Evolutionary conservation across 371 early-diverging fungal species (phyloP).

Genomic region (Parasitella parasitica): DNA sequence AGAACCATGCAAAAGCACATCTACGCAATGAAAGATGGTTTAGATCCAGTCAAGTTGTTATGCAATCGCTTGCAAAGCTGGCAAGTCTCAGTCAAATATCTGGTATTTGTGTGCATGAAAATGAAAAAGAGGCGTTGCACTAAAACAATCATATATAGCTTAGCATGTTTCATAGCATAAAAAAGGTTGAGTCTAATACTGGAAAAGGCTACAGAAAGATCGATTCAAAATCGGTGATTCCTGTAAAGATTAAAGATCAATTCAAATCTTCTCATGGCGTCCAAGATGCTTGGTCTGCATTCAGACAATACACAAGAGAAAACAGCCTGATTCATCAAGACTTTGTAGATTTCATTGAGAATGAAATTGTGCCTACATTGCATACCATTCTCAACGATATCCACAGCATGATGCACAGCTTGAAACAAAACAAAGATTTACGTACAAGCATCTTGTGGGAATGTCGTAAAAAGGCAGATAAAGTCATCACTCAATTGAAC

Average conservation of each 20-base stretch:
- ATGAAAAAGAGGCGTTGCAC: not conserved
- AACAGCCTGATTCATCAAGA: constrained; percentile 27
- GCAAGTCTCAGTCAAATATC: constrained; percentile 22
- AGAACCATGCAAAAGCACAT: constrained; percentile 26
- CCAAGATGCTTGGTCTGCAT: constrained; percentile 27
- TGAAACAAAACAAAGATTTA: constrained; percentile 10
- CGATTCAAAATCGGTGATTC: constrained; percentile 16
- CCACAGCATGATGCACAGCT: constrained; percentile 3
- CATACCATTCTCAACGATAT: constrained; percentile 21
- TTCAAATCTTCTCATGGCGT: constrained; percentile 27
- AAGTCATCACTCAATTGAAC: constrained; percentile 16
- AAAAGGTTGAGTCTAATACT: constrained; percentile 16
- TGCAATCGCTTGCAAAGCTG: constrained; percentile 11
- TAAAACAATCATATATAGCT: not conserved
- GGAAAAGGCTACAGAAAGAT: constrained; percentile 24
- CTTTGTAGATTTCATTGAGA: constrained; percentile 27
- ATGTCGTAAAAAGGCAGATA: constrained; percentile 21
- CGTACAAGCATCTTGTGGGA: constrained; percentile 9
- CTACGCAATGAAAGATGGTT: constrained; percentile 25
- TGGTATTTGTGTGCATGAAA: constrained; percentile 20
- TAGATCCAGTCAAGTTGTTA: constrained; percentile 21
- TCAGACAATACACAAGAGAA: constrained; percentile 22
- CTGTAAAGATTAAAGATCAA: constrained; percentile 16
- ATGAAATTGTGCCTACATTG: constrained; percentile 18
- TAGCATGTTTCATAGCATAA: constrained; percentile 22